Evolutionary conservation across 352 stramenopile species (phyloP).

Genomic region (Phytophthora palmivora): DNA sequence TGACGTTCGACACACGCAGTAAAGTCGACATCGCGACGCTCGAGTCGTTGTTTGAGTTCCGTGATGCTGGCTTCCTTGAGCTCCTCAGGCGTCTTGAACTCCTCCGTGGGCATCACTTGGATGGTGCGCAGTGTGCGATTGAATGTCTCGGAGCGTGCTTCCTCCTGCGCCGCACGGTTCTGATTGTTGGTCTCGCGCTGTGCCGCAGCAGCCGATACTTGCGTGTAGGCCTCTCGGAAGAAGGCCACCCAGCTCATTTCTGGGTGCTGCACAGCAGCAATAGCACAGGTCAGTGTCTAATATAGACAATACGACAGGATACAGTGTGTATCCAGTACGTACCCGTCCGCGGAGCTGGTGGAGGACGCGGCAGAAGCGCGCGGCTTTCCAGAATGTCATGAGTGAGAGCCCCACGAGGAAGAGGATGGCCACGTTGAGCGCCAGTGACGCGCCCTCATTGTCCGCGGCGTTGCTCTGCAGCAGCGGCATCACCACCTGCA

Average conservation of each 20-base stretch:
- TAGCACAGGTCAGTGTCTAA: not conserved
- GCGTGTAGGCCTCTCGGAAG: conserved; percentile 61
- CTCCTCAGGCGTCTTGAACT: conserved; percentile 72
- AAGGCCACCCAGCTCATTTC: conserved; percentile 67
- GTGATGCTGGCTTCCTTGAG: conserved; percentile 57
- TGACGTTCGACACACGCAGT: conserved; percentile 68
- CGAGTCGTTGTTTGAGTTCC: conserved; percentile 81
- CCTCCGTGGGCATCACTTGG: conserved; percentile 83
- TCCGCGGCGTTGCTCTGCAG: conserved; percentile 72
- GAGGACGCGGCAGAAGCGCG: conserved; percentile 65
- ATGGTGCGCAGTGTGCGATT: conserved; percentile 79
- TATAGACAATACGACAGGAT: not conserved
- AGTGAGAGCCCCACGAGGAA: conserved; percentile 64
- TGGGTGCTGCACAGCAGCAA: conserved; percentile 37
- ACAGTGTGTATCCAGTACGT: conserved; percentile 6
- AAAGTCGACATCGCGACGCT: conserved; percentile 69
- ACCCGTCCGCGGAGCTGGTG: conserved; percentile 51
- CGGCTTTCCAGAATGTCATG: conserved; percentile 60
- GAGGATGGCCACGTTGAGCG: conserved; percentile 61
- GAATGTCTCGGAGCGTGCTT: conserved; percentile 63
- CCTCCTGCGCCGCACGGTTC: conserved; percentile 41
- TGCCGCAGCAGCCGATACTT: conserved; percentile 43
- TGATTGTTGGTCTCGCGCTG: conserved; percentile 46
- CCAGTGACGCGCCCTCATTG: conserved; percentile 59
- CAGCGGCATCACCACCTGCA: conserved; percentile 77